These are phyloP conservation scores for Colletotrichum simmondsii DNA, from an alignment of 2,329 filamentous ascomycete genomes.

Conservation along the genomic window DNA sequence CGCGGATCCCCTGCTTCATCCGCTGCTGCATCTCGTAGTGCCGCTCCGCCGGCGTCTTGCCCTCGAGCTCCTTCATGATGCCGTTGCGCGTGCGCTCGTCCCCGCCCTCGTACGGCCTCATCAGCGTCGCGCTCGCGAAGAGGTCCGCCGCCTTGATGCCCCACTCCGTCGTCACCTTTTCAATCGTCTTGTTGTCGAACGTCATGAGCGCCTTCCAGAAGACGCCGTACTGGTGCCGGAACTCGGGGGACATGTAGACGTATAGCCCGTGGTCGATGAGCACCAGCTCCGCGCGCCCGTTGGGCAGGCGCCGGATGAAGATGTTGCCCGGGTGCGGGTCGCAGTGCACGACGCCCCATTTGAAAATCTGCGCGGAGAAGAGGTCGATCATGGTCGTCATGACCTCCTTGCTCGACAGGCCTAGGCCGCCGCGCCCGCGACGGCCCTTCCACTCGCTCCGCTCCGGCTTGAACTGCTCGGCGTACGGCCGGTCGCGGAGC, in stretches of 20 bases:
- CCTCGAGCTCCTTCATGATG: slow-evolving; percentile 73
- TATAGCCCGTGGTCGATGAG: slow-evolving; percentile 98
- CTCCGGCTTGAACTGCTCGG: slow-evolving; percentile 79
- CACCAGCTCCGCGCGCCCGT: slow-evolving; percentile 87
- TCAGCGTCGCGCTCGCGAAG: slow-evolving; percentile 89
- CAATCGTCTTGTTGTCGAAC: slow-evolving; percentile 87
- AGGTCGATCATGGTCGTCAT: slow-evolving; percentile 98
- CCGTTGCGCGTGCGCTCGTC: slow-evolving; percentile 73
- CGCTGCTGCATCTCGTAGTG: slow-evolving; percentile 90
- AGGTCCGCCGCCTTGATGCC: slow-evolving; percentile 90
- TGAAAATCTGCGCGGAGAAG: slow-evolving; percentile 98
- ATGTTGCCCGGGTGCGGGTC: slow-evolving; percentile 98
- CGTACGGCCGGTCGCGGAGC: slow-evolving; percentile 61
- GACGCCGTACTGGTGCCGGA: slow-evolving; percentile 85
- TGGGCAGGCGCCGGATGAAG: slow-evolving; percentile 87
- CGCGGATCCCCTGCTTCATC: slow-evolving; percentile 75
- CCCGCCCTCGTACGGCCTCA: slow-evolving; percentile 91
- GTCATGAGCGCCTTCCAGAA: slow-evolving; percentile 97
- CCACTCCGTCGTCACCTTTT: slow-evolving; percentile 80
- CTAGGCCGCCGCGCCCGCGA: slow-evolving; percentile 81
- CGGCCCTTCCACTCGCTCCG: slow-evolving; percentile 82
- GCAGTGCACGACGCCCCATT: slow-evolving; percentile 95
- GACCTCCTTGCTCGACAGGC: slow-evolving; percentile 83
- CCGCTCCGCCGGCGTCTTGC: slow-evolving; percentile 72
- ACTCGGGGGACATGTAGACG: slow-evolving; percentile 86